Evolutionary conservation across 192 early-diverging fungal genomes (phyloP), one percentile per base, ranked within the genome.

Genomic region (Umbelopsis sp.): DNA sequence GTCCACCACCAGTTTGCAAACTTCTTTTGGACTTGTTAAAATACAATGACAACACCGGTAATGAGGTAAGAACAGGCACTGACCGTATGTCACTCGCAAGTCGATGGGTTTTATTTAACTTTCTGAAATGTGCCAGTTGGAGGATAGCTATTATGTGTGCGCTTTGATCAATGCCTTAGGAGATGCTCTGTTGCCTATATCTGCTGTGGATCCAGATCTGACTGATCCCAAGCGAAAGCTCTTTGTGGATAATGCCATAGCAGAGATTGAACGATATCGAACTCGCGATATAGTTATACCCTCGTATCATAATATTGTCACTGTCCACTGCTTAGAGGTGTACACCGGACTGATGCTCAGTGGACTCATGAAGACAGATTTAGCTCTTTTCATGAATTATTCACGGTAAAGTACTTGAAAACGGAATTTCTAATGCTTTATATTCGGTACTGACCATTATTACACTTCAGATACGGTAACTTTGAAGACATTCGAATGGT

Each of bases 21-120:
- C 82, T 94, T 30, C 67, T 99, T 35, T 67, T 96, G 64, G 86
- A 90, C 30, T 78, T 95, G n/a, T 81, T 98, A 61, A 80, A 87
- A 47, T 94, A 90, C 79, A 99, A 99, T 78, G 95, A 98, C 78
- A 99, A 98, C 72, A 90, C 91, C 50, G 89, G 90, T 52, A 98
- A 97, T 74, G 77, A 82, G 73, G 84, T 86, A 80, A 77, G n/a
- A 12, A 20, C 18, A 33, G 45, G 35, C 10, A 10, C 11, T 58
- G 4, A 30, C 8, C 49, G n/a, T 71, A 27, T 47, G 2, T 71
- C 52, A 23, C 46, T 12, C 1, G 13, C n/a, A n/a, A 51, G 30
- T 9, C 15, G 10, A 53, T 71, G n/a, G n/a, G 0, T 65, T 10
- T n/a, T 47, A 70, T 41, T 16, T 2, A 51, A 22, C 7, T 61